Base-by-base conservation (phyloP, 2,329 filamentous ascomycete species). In the Xylaria sp. region DNA sequence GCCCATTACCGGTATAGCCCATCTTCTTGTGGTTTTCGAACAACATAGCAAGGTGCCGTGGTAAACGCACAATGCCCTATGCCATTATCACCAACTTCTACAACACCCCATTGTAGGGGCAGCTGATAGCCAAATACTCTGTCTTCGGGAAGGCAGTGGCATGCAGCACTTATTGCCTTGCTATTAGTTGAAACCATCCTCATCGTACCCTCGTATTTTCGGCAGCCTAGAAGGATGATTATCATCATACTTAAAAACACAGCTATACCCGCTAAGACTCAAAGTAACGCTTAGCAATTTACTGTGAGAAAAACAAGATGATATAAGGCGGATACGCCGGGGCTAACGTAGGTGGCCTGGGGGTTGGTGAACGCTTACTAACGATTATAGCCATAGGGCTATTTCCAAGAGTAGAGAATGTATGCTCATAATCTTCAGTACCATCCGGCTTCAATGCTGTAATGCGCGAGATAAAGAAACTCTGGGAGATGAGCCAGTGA, bases 401-500 rank as follows among this genome's bases (percentile, higher is more conserved):
- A 19, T 71, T 73, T 3, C 68, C 74, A 35, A 68, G 70, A 0
- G 70, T 73, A 1, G 73, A 74, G 35, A 75, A 75, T 0, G 73
- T 73, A 46, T 74, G 65, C 1, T 6, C 41, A 3, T 47, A 35
- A 46, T 75, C 70, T 1, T 66, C 43, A 2, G 11, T n/a, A 0
- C 71, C 73, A 9, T 68, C 58, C 1, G 70, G 67, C 2, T 44
- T 8, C 35, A 75, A 8, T 1, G 71, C 73, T 1, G 69, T 70
- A 19, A 80, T 75, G 3, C 76, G 70, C 0, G 77, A 77, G 0
- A 82, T 63, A 67, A 81, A 83, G 1, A 82, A 60, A 43, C 75
- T 77, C 60, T 81, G 79, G 0, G 81, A 84, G 3, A 81, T 72
- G 4, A 83, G 71, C 81, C 80, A 84, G 64, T 84, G 81, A 54